Conservation (phyloP, 495 filamentous ascomycete genomes). For the Apiosordaria backusii region DNA sequence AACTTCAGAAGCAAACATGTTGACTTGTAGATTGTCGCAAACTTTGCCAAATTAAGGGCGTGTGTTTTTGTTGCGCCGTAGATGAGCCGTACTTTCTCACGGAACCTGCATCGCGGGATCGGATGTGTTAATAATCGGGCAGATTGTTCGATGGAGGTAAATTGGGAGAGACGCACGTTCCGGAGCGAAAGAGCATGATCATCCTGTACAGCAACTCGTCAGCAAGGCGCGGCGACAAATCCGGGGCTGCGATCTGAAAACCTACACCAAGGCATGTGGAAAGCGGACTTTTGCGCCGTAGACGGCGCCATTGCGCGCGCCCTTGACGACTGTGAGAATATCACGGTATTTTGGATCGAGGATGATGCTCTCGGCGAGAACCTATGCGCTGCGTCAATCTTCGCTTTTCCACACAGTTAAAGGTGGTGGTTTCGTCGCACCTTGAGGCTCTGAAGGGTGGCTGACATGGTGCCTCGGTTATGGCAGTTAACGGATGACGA, state of each 20-base stretch:
- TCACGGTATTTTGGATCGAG: constrained; percentile 81
- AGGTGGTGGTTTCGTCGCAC: constrained; percentile 22
- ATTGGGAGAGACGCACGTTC: constrained; percentile 54
- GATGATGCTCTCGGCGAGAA: constrained; percentile 61
- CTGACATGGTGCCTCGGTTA: constrained; percentile 39
- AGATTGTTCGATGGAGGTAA: neutral
- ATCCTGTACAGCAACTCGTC: constrained; percentile 52
- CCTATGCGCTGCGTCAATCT: constrained; percentile 26
- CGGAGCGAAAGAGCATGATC: constrained; percentile 90
- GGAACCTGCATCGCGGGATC: constrained; percentile 48
- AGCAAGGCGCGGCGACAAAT: constrained; percentile 42
- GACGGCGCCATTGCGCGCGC: constrained; percentile 90
- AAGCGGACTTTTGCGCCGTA: constrained; percentile 98
- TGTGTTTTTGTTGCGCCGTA: constrained; percentile 84
- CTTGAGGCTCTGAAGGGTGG: constrained; percentile 34
- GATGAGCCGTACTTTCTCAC: constrained; percentile 73
- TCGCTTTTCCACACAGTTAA: neutral
- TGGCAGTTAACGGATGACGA: constrained; percentile 7
- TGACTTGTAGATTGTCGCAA: constrained; percentile 84
- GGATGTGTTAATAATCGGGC: neutral
- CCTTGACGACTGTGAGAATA: constrained; percentile 79
- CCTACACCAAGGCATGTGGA: constrained; percentile 92
- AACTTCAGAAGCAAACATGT: constrained; percentile 67
- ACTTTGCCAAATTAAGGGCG: constrained; percentile 85
- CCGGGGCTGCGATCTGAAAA: neutral